Evolutionary conservation across 169 alveolate species (phyloP), one percentile per base, ranked within the genome.

Genomic region (Plasmodium malariae): DNA sequence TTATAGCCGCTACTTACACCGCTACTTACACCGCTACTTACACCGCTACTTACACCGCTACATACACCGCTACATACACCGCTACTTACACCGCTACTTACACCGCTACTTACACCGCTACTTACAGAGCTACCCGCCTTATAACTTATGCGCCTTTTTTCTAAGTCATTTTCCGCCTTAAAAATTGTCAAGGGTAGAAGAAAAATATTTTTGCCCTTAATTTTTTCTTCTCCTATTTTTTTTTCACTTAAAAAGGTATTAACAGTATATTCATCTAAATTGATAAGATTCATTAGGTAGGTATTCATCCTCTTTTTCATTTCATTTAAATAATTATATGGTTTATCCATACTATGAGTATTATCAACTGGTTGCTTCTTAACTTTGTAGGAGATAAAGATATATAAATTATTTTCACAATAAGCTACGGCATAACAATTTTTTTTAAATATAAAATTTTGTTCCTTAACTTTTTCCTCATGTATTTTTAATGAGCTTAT

Each of bases 391-490:
- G 90, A 80, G 17, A 43, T 6, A 59, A 80, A 80, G 26, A 80
- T 49, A 17, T 30, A 80, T n/a, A 80, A 36, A 17, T 45, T 57
- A 21, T 71, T 36, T 67, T 67, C 85, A 57, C 90, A 80, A n/a
- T 24, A 51, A 34, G 72, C 72, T 30, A 59, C 28, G 5, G 36
- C 72, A 49, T 70, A 70, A 45, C 12, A 67, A 24, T 59, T 80
- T 60, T 80, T 80, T 57, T 67, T 68, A 63, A 48, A 40, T 14
- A 43, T 43, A 48, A 0, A 19, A 14, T 48, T 45, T 36, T 60
- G n/a, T 17, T 1, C 17, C n/a, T 71, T 3, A 14, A 19, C 7
- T 17, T 34, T 32, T n/a, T 30, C 54, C n/a, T 11, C 26, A 30
- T 40, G 17, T 24, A 65, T 37, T 43, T 57, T 74, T 32, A 40